Evolutionary conservation across 352 stramenopile genomes (phyloP).

Genomic region (Pythium insidiosum): DNA sequence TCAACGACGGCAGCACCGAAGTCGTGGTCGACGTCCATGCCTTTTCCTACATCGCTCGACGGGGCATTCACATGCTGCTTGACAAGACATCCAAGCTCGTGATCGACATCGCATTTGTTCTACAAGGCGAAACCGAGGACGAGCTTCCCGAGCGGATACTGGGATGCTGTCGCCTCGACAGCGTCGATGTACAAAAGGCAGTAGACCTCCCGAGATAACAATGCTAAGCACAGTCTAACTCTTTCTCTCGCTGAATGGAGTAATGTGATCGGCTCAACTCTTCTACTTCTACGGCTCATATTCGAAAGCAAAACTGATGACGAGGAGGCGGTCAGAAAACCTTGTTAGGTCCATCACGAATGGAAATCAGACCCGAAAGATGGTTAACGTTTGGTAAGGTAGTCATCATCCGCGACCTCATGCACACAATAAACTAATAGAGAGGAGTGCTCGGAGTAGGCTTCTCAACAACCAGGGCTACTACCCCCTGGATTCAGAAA

Average conservation of each 20-base stretch:
- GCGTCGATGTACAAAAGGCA: conserved; percentile 56
- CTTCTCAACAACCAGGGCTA: conserved; percentile 76
- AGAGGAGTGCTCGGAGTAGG: conserved; percentile 64
- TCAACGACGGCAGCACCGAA: conserved; percentile 52
- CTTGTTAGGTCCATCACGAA: conserved; percentile 68
- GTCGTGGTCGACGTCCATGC: conserved; percentile 75
- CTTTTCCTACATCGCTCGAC: conserved; percentile 79
- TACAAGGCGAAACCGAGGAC: conserved; percentile 83
- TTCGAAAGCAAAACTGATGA: background rate
- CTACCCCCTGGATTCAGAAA: conserved; percentile 86
- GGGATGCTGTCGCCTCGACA: conserved; percentile 74
- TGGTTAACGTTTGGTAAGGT: conserved; percentile 78
- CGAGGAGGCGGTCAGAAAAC: conserved; percentile 70
- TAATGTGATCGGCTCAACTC: too few species aligned
- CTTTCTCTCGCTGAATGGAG: too few species aligned
- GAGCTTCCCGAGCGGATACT: conserved; percentile 84
- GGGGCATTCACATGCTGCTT: conserved; percentile 68
- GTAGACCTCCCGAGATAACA: conserved; percentile 34
- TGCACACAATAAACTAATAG: conserved; percentile 6
- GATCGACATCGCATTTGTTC: conserved; percentile 83
- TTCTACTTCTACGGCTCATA: background rate
- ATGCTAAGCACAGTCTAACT: too few species aligned
- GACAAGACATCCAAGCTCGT: conserved; percentile 75
- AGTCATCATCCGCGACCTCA: conserved; percentile 53
- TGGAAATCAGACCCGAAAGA: conserved; percentile 90